Percentiles rank a stretch among this genome's conserved stretches.
phyloP scores from a whole-genome alignment of 345 rosid species.

The Eucalyptus curtisii region DNA sequence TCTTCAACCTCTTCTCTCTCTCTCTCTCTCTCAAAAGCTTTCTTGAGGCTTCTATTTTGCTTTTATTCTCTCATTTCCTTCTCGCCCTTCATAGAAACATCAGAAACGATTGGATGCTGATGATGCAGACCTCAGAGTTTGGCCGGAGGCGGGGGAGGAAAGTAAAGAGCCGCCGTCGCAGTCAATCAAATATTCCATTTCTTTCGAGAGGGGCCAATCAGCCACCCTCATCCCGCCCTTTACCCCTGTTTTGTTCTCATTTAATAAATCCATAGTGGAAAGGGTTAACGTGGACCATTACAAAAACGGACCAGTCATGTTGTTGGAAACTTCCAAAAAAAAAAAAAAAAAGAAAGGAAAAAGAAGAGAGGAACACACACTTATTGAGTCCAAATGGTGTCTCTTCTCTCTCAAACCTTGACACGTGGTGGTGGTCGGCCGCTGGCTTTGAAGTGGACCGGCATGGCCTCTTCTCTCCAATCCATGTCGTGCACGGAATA shows the following conservation, averaged over 20 bases:
- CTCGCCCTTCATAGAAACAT: neutral
- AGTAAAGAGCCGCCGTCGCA: too few species aligned
- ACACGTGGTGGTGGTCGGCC: neutral
- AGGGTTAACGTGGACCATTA: neutral
- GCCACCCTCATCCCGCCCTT: neutral
- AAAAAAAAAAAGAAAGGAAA: too few species aligned
- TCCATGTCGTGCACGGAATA: neutral
- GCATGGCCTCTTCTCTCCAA: neutral
- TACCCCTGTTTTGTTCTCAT: neutral
- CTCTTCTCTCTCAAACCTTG: neutral
- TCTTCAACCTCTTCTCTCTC: neutral
- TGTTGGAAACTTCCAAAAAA: neutral
- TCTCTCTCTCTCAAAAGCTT: neutral
- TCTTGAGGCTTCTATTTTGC: neutral
- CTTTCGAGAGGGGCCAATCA: neutral
- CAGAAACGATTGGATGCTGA: neutral
- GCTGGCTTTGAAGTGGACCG: neutral
- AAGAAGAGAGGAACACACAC: neutral
- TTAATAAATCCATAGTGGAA: neutral
- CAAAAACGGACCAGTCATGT: neutral
- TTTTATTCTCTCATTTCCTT: neutral
- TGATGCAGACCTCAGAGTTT: neutral
- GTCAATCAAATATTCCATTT: too few species aligned
- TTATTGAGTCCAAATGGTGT: neutral
- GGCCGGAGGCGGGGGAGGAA: neutral